A percentile compares a stretch with the other conserved stretches of the same genome.
Conservation (phyloP, 169 alveolate species). For the Eimeria praecox region DNA sequence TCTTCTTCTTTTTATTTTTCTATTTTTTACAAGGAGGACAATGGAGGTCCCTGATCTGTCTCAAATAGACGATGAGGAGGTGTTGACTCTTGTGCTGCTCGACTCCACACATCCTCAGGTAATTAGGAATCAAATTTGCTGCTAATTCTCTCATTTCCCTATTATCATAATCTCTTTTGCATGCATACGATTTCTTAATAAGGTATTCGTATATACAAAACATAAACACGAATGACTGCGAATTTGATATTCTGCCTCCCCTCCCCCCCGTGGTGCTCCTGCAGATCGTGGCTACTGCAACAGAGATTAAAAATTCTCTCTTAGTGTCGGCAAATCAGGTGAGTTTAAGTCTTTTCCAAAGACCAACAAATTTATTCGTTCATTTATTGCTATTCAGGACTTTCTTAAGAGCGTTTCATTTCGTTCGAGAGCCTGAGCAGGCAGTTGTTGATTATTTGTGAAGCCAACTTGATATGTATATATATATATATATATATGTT, state of each 20-base stretch:
- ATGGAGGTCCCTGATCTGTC: constrained; percentile 59
- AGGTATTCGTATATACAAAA: not conserved
- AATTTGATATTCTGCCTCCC: no score
- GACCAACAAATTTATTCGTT: not conserved
- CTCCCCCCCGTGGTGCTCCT: no score
- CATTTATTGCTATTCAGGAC: not conserved
- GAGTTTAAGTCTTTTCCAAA: not conserved
- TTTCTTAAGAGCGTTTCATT: no score
- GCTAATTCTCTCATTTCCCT: no score
- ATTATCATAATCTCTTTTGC: no score
- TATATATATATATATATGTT: not conserved
- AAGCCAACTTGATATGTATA: not conserved
- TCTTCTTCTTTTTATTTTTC: not conserved
- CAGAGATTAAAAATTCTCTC: constrained; percentile 22
- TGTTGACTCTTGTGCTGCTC: constrained; percentile 67
- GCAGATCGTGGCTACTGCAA: constrained; percentile 51
- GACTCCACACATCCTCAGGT: constrained; percentile 74
- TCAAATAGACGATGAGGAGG: constrained; percentile 76
- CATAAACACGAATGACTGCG: no score
- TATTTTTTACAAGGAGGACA: not conserved
- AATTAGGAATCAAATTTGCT: no score
- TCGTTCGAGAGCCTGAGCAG: not conserved
- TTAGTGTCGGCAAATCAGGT: constrained; percentile 19
- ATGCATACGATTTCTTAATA: not conserved
- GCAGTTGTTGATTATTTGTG: not conserved